Base-by-base conservation (phyloP, 805 yeast genomes). In the Candida quercuum region DNA sequence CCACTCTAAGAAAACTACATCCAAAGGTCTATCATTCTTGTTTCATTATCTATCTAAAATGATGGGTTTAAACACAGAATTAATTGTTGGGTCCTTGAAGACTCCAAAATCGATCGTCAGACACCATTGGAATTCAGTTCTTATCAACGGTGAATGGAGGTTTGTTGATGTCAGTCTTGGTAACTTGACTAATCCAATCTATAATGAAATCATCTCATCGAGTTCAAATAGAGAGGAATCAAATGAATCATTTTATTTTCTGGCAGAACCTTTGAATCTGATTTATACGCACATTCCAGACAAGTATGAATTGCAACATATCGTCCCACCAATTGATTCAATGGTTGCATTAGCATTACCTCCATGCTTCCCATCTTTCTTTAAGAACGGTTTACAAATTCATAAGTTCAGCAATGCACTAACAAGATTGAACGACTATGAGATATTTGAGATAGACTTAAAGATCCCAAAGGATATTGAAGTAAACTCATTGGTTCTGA, bases 231-330 rank as follows among this genome's bases (percentile, higher is more conserved):
- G n/a, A n/a, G 57, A 57, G 1, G 51, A 43, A 1, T 48, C 38
- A 18, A 59, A 62, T 17, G 70, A 64, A 31, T 49, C 76, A 35
- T 81, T 78, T 53, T 93, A 86, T 59, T 91, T 89, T 60, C 60
- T 93, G 42, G 66, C 84, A 3, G 76, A 80, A 47, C 99, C 99
- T 1, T 61, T 79, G 38, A 74, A 78, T 39, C 55, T 87, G 29
- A 74, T 93, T 13, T 82, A 81, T 45, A 84, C 97, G 0, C 99
- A 93, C 59, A 78, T 87, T 33, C 98, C 99, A 12, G 69, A 78
- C 14, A 78, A 78, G 40, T 76, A 76, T 30, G 81, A 76, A 42
- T 81, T 85, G 46, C 99, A 93, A 59, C 96, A 86, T 61, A 75
- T 91, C 16, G 71, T 76, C 22, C 98, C 97, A 4, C 86, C 94